These are phyloP conservation scores for Hymenoscyphus fructigenus DNA, from an alignment of 2,329 filamentous ascomycete genomes.

Conservation along the genomic window DNA sequence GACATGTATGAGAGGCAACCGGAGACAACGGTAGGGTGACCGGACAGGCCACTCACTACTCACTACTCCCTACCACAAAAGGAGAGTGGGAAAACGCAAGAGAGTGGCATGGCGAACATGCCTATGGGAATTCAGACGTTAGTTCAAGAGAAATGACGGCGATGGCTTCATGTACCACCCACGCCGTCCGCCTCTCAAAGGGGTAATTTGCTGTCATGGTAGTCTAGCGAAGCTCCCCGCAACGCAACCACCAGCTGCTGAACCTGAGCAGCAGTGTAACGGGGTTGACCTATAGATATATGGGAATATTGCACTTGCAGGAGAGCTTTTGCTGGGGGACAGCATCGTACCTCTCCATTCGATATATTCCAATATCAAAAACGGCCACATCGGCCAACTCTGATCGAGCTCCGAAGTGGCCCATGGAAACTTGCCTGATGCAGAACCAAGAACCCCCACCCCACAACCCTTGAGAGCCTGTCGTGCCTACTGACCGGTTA, in stretches of 20 bases:
- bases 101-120: background rate
- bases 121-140: background rate
- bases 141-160: background rate
- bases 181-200: background rate
- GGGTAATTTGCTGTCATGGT: background rate
- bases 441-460: background rate
- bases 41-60: background rate
- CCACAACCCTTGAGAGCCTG: background rate
- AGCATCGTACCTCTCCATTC: background rate
- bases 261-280: conserved; percentile 2
- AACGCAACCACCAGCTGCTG: background rate
- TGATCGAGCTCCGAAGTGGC: background rate
- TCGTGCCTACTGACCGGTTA: background rate
- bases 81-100: background rate
- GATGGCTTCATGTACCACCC: background rate
- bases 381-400: background rate
- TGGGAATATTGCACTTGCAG: background rate
- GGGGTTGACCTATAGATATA: background rate
- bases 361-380: background rate
- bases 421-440: background rate
- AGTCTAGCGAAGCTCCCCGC: conserved; percentile 1
- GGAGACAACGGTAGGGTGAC: background rate
- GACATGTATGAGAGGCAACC: background rate
- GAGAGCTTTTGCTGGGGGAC: background rate
- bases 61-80: no score